Percentiles rank a stretch among this genome's conserved stretches.
These are phyloP conservation scores for Erythrophleum ivorense DNA, from an alignment of 331 rosid species.

Conservation along the genomic window DNA sequence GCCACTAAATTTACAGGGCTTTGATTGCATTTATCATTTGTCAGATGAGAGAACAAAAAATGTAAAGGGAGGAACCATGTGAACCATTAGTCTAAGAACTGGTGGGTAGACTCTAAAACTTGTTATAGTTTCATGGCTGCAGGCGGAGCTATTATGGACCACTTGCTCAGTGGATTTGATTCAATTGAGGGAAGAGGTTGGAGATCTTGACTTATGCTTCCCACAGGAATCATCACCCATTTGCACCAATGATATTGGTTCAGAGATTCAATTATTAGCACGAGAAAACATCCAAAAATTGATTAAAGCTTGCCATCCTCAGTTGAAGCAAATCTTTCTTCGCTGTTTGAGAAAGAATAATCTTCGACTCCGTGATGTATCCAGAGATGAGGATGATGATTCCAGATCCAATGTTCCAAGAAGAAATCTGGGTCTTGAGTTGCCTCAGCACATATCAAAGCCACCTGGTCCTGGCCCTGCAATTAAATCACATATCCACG, in stretches of 20 bases:
- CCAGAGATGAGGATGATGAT: slow-evolving; percentile 61
- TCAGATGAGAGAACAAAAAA: slow-evolving; percentile 16
- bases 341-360: slow-evolving; percentile 65
- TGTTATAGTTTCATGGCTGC: slow-evolving; percentile 47
- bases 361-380: slow-evolving; percentile 43
- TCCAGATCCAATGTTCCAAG: slow-evolving; percentile 47
- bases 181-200: slow-evolving; percentile 51
- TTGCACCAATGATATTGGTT: slow-evolving; percentile 44
- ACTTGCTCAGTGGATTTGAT: slow-evolving; percentile 62
- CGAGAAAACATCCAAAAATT: slow-evolving; percentile 55
- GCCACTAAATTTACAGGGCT: background rate
- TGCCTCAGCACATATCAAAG: slow-evolving; percentile 50
- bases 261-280: slow-evolving; percentile 45
- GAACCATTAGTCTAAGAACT: slow-evolving; percentile 26
- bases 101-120: slow-evolving; percentile 40
- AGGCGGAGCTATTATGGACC: slow-evolving; percentile 67
- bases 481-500: slow-evolving; percentile 43
- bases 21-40: slow-evolving; percentile 25
- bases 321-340: slow-evolving; percentile 58
- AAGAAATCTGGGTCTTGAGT: slow-evolving; percentile 54
- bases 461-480: slow-evolving; percentile 44
- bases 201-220: slow-evolving; percentile 52
- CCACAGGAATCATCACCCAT: slow-evolving; percentile 44
- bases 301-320: slow-evolving; percentile 56
- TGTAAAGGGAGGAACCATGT: background rate